phyloP scores from a whole-genome alignment of 257 asterid genomes.

The Scutellaria barbata region DNA sequence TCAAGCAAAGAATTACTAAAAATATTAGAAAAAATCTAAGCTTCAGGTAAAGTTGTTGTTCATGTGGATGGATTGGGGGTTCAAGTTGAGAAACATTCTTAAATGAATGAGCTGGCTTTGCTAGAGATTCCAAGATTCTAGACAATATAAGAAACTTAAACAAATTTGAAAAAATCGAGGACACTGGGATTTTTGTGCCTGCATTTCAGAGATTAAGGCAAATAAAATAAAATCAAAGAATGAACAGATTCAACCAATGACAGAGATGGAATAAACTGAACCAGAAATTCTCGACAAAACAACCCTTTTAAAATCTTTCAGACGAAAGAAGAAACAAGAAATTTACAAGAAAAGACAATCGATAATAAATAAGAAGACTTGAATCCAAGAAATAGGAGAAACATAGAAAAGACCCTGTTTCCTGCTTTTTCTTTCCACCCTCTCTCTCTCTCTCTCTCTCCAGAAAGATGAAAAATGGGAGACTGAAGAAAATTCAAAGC shows the following conservation, averaged over 20 bases:
- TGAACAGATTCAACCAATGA: constrained; percentile 33
- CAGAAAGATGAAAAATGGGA: constrained; percentile 32
- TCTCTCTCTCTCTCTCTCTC: constrained; percentile 10
- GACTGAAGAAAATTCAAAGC: constrained; percentile 29
- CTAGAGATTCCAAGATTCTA: constrained; percentile 47
- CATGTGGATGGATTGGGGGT: constrained; percentile 42
- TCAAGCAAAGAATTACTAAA: too few species aligned
- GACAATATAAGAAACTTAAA: constrained; percentile 29
- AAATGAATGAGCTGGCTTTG: constrained; percentile 51
- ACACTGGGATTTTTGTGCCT: constrained; percentile 44
- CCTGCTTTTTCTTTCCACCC: constrained; percentile 4
- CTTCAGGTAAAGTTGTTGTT: constrained; percentile 23
- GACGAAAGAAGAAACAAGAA: constrained; percentile 24
- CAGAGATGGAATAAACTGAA: neutral
- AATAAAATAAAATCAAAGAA: constrained; percentile 8
- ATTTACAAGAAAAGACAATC: constrained; percentile 35
- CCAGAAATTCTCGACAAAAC: constrained; percentile 37
- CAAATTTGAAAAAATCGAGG: constrained; percentile 29
- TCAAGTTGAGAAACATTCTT: constrained; percentile 55
- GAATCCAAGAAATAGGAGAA: neutral
- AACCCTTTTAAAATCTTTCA: constrained; percentile 24
- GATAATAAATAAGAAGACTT: constrained; percentile 21
- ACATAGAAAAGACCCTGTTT: neutral
- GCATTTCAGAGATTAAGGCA: constrained; percentile 28
- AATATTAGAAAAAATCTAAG: too few species aligned